Evolutionary conservation across 78 protist genomes (phyloP).

Genomic region (slime mould (Dictyostelium discoideum)): dicty_2.7 NC_007090.3:3298501-3299000

Average conservation of each 20-base stretch:
- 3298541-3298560: not conserved
- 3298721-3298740: not conserved
- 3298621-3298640: not conserved
- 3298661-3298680: not conserved
- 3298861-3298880: not conserved
- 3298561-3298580: not conserved
- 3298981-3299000: not conserved
- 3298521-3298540: not conserved
- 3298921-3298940: not conserved
- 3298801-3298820: not conserved
- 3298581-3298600: not conserved
- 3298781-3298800: not conserved
- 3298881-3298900: not conserved
- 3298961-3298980: not conserved
- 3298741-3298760: not conserved
- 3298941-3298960: not conserved
- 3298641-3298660: not conserved
- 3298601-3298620: not conserved
- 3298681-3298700: too few relatives aligned
- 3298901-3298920: not conserved
- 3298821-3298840: not conserved
- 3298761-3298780: not conserved
- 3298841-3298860: not conserved
- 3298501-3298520: not conserved
- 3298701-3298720: too few relatives aligned